A percentile compares a stretch with the other conserved stretches of the same genome.
phyloP scores from a whole-genome alignment of 2,329 filamentous ascomycete genomes.

The Pleoardoris graminearum region DNA sequence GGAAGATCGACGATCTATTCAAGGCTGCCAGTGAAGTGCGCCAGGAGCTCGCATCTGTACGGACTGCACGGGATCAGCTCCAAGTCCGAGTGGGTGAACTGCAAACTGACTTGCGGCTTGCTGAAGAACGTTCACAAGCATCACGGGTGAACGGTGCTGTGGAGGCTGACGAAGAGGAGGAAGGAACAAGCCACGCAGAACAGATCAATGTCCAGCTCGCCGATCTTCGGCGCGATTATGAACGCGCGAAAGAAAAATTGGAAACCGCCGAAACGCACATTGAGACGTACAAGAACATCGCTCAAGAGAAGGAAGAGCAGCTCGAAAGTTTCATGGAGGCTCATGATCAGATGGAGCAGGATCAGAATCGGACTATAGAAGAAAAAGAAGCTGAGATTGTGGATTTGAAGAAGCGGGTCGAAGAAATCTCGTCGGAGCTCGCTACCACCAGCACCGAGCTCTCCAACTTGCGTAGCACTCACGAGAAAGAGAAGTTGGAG shows the following conservation, averaged over 20 bases:
- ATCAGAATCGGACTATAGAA: conserved; percentile 74
- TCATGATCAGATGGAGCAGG: conserved; percentile 71
- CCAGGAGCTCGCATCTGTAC: conserved; percentile 82
- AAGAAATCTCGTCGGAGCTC: conserved; percentile 82
- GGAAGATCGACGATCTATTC: conserved; percentile 89
- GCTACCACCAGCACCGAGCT: conserved; percentile 81
- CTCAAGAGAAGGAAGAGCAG: conserved; percentile 84
- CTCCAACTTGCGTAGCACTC: conserved; percentile 75
- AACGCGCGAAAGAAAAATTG: conserved; percentile 77
- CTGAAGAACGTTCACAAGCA: conserved; percentile 82
- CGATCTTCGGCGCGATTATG: conserved; percentile 84
- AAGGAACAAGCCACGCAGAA: conserved; percentile 68
- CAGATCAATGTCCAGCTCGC: conserved; percentile 82
- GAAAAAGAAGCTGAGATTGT: conserved; percentile 79
- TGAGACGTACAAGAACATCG: conserved; percentile 87
- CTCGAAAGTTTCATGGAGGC: conserved; percentile 77
- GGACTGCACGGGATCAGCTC: conserved; percentile 86
- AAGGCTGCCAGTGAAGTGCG: conserved; percentile 76
- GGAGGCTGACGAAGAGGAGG: conserved; percentile 49
- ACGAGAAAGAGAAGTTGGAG: conserved; percentile 71
- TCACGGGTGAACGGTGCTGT: conserved; percentile 58
- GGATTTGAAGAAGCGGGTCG: conserved; percentile 79
- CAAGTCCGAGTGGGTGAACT: conserved; percentile 88
- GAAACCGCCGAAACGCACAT: conserved; percentile 79
- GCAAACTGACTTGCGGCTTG: conserved; percentile 81